Evolutionary conservation across 75 land plant species (phyloP), one percentile per base, ranked within the genome.

Genomic region (Picea sitchensis): DNA sequence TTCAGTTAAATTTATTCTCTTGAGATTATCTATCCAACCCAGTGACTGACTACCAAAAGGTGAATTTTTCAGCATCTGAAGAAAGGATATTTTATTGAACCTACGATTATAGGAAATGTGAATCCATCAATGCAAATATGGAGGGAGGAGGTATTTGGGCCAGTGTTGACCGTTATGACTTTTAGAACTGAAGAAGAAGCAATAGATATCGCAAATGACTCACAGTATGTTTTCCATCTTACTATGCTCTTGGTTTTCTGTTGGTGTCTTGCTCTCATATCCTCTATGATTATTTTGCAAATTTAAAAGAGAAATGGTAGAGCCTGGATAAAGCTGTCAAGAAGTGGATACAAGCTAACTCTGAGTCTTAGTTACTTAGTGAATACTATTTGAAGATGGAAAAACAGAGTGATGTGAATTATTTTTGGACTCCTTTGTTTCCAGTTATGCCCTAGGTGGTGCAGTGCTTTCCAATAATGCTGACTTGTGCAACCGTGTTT

Each of bases 71-170:
- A 98, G 99, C 96, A 98, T 83, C 77, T 98, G 58, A 80, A 89
- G 76, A 95, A 91, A 73, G 99, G 99, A 13, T 98, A 77, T 80
- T 98, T 85, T 80, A 56, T 98, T 36, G 89, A 89, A 77, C 93
- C 99, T 47, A 91, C 99, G 9, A 85, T 98, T 3, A 83, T 98
- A 74, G 80, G 85, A 51, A 86, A 93, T 83, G 96, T 95, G 21
- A 83, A 87, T 12, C 89, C 93, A 18, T 83, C 90, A 26, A 95
- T 93, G 96, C 92, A 93, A 87, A 92, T 98, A 32, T 98, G 99
- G 99, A 95, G 83, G 73, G 99, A 98, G 64, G 99, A 98, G 80
- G 95, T 98, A 63, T 98, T 98, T 86, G 99, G 99, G 61, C 99
- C 99, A 71, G 99, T 98, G 63, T 61, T 98, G 54, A 86, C 94